Evolutionary conservation across 2,329 filamentous ascomycete genomes (phyloP).

Genomic region (Cercospora sp.): DNA sequence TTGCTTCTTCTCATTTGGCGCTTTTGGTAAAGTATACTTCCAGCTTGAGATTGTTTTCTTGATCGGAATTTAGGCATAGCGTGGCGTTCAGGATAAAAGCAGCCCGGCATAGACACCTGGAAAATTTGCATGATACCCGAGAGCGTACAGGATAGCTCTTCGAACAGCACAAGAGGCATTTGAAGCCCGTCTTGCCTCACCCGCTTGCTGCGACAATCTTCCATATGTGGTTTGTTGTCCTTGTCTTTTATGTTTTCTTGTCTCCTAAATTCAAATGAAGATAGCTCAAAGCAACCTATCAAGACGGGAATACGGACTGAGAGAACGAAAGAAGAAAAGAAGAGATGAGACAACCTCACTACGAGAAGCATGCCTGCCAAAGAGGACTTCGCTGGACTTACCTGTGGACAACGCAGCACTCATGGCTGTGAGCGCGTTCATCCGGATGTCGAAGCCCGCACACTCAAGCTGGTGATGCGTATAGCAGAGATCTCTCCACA

Average conservation of each 20-base stretch:
- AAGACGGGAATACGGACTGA: neutral
- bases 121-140: constrained; percentile 31
- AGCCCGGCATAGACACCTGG: constrained; percentile 21
- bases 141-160: constrained; percentile 23
- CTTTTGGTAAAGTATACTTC: constrained; percentile 66
- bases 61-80: constrained; percentile 27
- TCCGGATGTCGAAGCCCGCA: neutral
- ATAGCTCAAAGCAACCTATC: constrained; percentile 18
- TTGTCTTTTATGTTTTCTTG: constrained; percentile 1
- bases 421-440: neutral
- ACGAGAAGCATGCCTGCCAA: neutral
- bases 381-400: neutral
- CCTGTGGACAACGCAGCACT: neutral
- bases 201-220: neutral
- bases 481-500: neutral
- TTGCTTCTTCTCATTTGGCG: constrained; percentile 87
- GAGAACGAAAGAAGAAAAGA: neutral
- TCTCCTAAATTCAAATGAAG: neutral
- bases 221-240: neutral
- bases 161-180: constrained; percentile 8
- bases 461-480: neutral
- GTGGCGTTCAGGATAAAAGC: constrained; percentile 27
- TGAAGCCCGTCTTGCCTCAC: neutral
- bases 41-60: constrained; percentile 6
- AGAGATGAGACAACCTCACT: neutral